These are phyloP conservation scores for Calcarisporium arbuscula DNA, from an alignment of 2,329 filamentous ascomycete species.

Conservation along the genomic window DNA sequence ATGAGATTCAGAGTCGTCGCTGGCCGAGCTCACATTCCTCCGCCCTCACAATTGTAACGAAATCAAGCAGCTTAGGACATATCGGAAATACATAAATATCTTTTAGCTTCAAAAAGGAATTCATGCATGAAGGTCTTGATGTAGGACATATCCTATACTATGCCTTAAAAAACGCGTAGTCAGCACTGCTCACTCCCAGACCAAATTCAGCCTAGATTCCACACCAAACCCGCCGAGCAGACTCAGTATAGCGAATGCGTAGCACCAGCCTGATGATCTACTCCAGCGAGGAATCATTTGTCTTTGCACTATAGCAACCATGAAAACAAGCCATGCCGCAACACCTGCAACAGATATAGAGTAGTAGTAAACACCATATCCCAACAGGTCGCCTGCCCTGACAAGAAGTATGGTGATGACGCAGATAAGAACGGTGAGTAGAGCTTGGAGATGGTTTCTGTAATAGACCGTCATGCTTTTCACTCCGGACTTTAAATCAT, in stretches of 20 bases:
- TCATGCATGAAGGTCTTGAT: too few relatives aligned
- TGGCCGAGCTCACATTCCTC: too few relatives aligned
- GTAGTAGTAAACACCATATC: conserved; percentile 11
- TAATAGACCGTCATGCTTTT: conserved; percentile 23
- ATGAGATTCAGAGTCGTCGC: too few relatives aligned
- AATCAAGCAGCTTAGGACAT: too few relatives aligned
- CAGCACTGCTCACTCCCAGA: too few relatives aligned
- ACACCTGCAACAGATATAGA: conserved; percentile 12
- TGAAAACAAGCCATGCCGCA: conserved; percentile 6
- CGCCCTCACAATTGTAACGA: too few relatives aligned
- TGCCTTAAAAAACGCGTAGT: too few relatives aligned
- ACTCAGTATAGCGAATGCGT: conserved; percentile 13
- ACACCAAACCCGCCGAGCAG: conserved; percentile 9
- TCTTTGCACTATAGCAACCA: conserved; percentile 10
- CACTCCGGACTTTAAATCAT: conserved; percentile 28
- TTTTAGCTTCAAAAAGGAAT: too few relatives aligned
- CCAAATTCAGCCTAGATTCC: too few relatives aligned
- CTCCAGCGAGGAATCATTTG: conserved; percentile 10
- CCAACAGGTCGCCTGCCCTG: conserved; percentile 4
- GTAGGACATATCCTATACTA: too few relatives aligned
- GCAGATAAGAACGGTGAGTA: conserved; percentile 8
- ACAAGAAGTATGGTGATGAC: conserved; percentile 10
- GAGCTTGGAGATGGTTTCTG: conserved; percentile 12
- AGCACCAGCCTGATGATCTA: conserved; percentile 12
- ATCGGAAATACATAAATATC: too few relatives aligned